phyloP scores from a whole-genome alignment of 768 basidiomycete species.

The Tricholoma matsutake region DNA sequence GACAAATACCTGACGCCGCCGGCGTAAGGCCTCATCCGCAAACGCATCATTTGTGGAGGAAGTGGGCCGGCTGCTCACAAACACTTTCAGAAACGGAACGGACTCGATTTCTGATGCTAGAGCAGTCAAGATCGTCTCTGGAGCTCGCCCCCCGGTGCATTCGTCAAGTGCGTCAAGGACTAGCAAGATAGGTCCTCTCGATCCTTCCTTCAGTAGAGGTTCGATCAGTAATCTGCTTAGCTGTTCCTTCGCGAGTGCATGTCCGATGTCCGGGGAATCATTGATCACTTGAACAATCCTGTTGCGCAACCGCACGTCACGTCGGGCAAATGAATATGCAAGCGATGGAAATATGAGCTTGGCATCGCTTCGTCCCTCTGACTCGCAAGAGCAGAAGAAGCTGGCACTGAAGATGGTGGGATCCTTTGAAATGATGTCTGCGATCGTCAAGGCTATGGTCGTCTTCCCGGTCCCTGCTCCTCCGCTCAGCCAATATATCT shows the following conservation, averaged over 20 bases:
- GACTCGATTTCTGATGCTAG: conserved; percentile 9
- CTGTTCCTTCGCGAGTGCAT: conserved; percentile 15
- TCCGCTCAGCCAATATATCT: conserved; percentile 24
- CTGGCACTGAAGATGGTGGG: conserved; percentile 20
- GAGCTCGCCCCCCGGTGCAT: conserved; percentile 13
- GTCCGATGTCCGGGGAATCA: conserved; percentile 17
- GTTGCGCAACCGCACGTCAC: conserved; percentile 12
- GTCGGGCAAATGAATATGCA: conserved; percentile 19
- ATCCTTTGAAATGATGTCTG: conserved; percentile 11
- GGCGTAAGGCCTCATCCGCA: conserved; percentile 2
- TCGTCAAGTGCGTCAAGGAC: conserved; percentile 26
- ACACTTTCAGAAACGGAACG: conserved; percentile 19
- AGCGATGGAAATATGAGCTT: conserved; percentile 24
- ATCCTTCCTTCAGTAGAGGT: conserved; percentile 11
- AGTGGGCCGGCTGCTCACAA: conserved; percentile 20
- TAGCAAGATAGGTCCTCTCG: conserved; percentile 18
- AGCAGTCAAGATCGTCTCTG: conserved; percentile 10
- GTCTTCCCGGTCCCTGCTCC: conserved; percentile 24
- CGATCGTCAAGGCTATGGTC: conserved; percentile 20
- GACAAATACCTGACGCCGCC: conserved; percentile 15
- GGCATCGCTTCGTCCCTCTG: conserved; percentile 21
- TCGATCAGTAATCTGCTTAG: conserved; percentile 22
- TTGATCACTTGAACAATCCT: conserved; percentile 15
- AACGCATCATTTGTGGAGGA: conserved; percentile 12
- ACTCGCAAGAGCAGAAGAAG: conserved; percentile 27